Percentiles rank a stretch among this genome's conserved stretches.
phyloP scores from a whole-genome alignment of 768 basidiomycete species.

The Termitomyces titanicus region DNA sequence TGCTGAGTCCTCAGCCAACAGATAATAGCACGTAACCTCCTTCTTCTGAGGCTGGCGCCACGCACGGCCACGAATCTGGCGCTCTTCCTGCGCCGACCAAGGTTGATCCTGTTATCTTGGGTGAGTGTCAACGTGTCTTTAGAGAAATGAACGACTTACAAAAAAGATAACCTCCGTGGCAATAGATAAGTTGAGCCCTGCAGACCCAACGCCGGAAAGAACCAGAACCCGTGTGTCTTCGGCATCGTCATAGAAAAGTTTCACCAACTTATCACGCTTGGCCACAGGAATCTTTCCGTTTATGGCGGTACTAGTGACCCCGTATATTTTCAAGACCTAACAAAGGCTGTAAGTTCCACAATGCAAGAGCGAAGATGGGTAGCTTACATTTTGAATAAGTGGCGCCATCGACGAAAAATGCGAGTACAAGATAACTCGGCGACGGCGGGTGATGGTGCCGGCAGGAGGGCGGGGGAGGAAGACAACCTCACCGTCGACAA shows the following conservation, averaged over 20 bases:
- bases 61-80: constrained; percentile 11
- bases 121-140: background rate
- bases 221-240: constrained; percentile 12
- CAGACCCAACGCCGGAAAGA: constrained; percentile 20
- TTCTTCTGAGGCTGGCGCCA: constrained; percentile 13
- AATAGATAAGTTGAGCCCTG: constrained; percentile 20
- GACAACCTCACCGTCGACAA: constrained; percentile 1
- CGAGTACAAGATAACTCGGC: constrained; percentile 6
- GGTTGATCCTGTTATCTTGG: constrained; percentile 11
- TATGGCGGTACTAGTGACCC: constrained; percentile 6
- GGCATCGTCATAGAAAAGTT: constrained; percentile 7
- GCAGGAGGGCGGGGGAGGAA: background rate
- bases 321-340: constrained; percentile 7
- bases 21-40: background rate
- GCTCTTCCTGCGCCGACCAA: constrained; percentile 16
- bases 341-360: background rate
- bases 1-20: background rate
- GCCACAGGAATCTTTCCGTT: constrained; percentile 11
- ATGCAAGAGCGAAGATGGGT: no score
- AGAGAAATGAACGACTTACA: constrained; percentile 10
- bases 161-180: constrained; percentile 20
- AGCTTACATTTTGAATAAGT: constrained; percentile 16
- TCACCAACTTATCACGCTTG: constrained; percentile 9
- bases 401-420: constrained; percentile 16
- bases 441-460: background rate